Evolutionary conservation across 2,329 filamentous ascomycete genomes (phyloP), one percentile per base, ranked within the genome.

Genomic region (Claviceps digitariae): DNA sequence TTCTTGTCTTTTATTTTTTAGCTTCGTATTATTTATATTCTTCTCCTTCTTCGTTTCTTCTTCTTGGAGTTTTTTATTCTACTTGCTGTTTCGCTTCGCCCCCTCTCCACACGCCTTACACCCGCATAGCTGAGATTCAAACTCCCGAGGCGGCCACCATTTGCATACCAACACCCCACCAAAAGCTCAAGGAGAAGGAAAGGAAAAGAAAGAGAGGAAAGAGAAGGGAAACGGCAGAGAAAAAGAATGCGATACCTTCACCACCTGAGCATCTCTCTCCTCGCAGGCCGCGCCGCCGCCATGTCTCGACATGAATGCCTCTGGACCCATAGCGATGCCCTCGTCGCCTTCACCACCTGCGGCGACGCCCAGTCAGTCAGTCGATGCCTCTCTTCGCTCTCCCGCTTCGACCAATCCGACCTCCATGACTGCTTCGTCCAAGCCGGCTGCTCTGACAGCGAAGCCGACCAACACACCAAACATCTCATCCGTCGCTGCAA

Each of bases 291-390:
- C 53, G 66, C 60, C 52, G 60, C 64, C 55, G 62, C 65, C 57
- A 52, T 64, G 57, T 58, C 65, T 43, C 60, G 57, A 52, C 52
- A 62, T 57, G 65, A 69, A 59, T 77, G 75, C 60, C 61, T 78
- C 52, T 62, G 63, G 50, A 56, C 62, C 51, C 64, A 70, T 57
- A 66, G 69, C 56, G 52, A 57, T 25, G 64, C 70, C 50, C 66
- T 78, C 49, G 70, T 72, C 48, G 57, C 34, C 13, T 29, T 36
- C 44, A 31, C 74, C 15, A 65, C 66, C 52, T 78, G 76, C 62
- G 74, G 73, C 48, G 62, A 74, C 59, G 61, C 62, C 54, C 65
- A 63, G 53, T 65, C 69, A 41, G 66, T 78, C 57, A 61, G 64
- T 51, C 55, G 65, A 59, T 79, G 76, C 63, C 65, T 79, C 50